Evolutionary conservation across 2,329 filamentous ascomycete genomes (phyloP).

Genomic region (Aureobasidium sp.): DNA sequence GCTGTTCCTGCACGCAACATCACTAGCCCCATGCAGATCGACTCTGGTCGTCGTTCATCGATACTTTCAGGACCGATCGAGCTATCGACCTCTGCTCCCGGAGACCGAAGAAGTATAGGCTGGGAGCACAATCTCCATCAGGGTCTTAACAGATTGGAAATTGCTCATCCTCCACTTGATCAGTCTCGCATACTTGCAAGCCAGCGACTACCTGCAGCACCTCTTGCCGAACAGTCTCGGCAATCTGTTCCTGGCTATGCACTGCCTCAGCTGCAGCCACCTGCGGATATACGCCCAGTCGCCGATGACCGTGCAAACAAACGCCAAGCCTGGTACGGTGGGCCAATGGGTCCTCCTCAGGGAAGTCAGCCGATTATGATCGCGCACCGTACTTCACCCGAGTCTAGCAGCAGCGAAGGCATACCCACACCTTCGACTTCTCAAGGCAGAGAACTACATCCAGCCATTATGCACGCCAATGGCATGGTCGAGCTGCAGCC

Average conservation of each 20-base stretch:
- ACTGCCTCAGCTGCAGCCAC: slow-evolving; percentile 24
- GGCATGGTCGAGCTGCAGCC: slow-evolving; percentile 39
- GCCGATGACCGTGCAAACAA: slow-evolving; percentile 46
- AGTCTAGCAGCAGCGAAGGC: slow-evolving; percentile 48
- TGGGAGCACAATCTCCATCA: slow-evolving; percentile 61
- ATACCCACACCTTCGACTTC: slow-evolving; percentile 45
- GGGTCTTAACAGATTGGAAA: slow-evolving; percentile 58
- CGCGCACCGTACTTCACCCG: slow-evolving; percentile 44
- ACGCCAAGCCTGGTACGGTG: slow-evolving; percentile 66
- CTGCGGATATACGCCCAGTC: neutral
- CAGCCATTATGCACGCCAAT: slow-evolving; percentile 44
- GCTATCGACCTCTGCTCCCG: slow-evolving; percentile 20
- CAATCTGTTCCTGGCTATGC: slow-evolving; percentile 31
- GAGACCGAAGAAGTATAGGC: slow-evolving; percentile 47
- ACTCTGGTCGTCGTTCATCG: slow-evolving; percentile 40
- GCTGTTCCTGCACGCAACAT: slow-evolving; percentile 53
- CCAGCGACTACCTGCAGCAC: slow-evolving; percentile 16
- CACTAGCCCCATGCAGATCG: slow-evolving; percentile 70
- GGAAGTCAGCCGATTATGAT: slow-evolving; percentile 22
- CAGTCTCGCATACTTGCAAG: neutral
- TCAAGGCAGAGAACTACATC: slow-evolving; percentile 43
- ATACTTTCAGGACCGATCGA: slow-evolving; percentile 28
- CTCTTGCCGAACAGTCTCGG: slow-evolving; percentile 27
- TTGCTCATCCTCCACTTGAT: slow-evolving; percentile 33
- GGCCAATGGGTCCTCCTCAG: slow-evolving; percentile 31